Conservation (phyloP, 768 basidiomycete genomes). For the Lactarius sp. region DNA sequence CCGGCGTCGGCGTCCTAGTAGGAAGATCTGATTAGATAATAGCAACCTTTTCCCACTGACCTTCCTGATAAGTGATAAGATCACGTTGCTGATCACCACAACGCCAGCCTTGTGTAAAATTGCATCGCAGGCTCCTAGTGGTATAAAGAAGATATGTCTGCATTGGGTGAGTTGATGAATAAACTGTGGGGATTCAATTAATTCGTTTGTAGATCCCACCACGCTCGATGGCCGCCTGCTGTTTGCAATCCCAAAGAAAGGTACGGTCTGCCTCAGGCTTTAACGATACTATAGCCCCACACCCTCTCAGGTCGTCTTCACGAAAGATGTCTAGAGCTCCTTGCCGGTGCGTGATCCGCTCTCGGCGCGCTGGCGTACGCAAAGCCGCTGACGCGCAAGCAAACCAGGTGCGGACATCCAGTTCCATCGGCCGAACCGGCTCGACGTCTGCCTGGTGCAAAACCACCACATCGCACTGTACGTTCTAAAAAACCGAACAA, state of each 20-base stretch:
- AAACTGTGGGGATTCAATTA: neutral
- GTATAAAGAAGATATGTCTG: neutral
- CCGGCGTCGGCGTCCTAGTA: neutral
- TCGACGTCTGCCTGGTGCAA: conserved; percentile 90
- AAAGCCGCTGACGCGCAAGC: neutral
- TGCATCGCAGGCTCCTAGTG: neutral
- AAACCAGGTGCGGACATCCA: conserved; percentile 86
- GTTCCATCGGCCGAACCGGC: conserved; percentile 78
- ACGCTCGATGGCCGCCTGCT: conserved; percentile 78
- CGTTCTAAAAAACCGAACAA: conserved; percentile 30
- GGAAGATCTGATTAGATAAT: conserved; percentile 6
- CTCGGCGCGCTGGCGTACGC: neutral
- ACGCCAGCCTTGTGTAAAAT: neutral
- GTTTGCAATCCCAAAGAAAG: conserved; percentile 98
- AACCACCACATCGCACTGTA: conserved; percentile 95
- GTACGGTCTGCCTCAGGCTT: conserved; percentile 35
- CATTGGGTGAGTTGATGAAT: conserved; percentile 7
- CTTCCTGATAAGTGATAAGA: neutral
- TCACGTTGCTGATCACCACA: neutral
- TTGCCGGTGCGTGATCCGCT: conserved; percentile 56
- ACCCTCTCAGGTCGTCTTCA: conserved; percentile 65
- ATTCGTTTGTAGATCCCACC: conserved; percentile 52
- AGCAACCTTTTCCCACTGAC: neutral
- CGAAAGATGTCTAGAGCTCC: conserved; percentile 82
- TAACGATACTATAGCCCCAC: neutral